Base-by-base conservation (phyloP, 1,139 yeast species). In the Fermentozyma sake region DNA sequence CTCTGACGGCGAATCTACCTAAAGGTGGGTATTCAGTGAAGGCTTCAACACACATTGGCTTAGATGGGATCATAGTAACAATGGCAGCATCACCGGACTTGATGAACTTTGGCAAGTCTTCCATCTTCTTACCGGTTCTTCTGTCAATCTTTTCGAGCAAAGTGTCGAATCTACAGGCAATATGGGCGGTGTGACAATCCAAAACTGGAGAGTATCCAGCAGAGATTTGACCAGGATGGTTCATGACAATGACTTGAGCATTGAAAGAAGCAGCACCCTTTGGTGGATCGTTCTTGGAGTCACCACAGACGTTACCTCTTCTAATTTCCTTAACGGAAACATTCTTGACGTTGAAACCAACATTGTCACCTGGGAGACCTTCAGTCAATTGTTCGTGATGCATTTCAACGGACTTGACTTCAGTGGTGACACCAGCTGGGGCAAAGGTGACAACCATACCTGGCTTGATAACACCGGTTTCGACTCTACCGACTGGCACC, bases 1-100 rank as follows among this genome's bases (percentile, higher is more conserved):
- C 96, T 82, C 96, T 91, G 79, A 87, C 96, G 63, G 96, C 96
- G 78, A 87, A 87, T 80, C 96, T 86, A 68, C 96, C 96, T 66
- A 86, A 83, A 67, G 96, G 96, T 72, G 96, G 95, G 89, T 84
- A 86, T 70, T 84, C 91, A 61, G 93, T 75, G 93, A 81, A 85
- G 58, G 94, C 77, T 79, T 85, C 95, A 67, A 85, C 95, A 75
- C 93, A 84, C 94, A 85, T 81, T 67, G 95, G 95, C 85, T 85
- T 85, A 68, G 93, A 72, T 69, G 39, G 39, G 50, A 82, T 72
- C 79, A 84, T 76, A 77, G 77, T 82, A 65, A 83, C 95, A 59
- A 82, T 80, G 61, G 93, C 91, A 63, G 94, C 89, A 61, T 84
- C 94, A 79, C 94, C 94, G 44, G 93, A 79, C 79, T 84, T 83